Conservation (phyloP, 148 eudicot genomes). For the Cornus kousa region DNA sequence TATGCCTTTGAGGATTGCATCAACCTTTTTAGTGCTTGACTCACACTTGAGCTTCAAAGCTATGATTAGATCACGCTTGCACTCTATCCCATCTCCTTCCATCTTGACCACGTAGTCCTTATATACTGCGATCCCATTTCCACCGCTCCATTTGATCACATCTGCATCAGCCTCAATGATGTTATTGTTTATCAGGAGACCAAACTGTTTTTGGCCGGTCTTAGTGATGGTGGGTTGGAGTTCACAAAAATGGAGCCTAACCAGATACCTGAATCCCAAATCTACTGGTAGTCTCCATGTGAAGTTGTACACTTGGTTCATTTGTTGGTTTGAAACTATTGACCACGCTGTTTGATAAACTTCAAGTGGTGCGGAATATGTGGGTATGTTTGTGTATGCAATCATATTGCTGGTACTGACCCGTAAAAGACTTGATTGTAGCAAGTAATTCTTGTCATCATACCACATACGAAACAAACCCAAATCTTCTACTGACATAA, state of each 20-base stretch:
- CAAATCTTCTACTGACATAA: constrained; percentile 4
- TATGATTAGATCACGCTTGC: constrained; percentile 20
- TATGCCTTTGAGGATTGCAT: constrained; percentile 28
- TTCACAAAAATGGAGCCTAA: constrained; percentile 19
- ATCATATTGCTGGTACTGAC: too few relatives aligned
- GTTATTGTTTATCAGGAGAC: constrained; percentile 22
- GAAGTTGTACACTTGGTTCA: too few relatives aligned
- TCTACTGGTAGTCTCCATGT: too few relatives aligned
- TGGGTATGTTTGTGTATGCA: too few relatives aligned
- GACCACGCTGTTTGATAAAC: constrained; percentile 32
- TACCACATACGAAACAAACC: constrained; percentile 31
- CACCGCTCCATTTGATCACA: not conserved
- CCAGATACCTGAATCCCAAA: too few relatives aligned
- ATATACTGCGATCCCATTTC: constrained; percentile 4
- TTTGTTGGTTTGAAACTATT: not conserved
- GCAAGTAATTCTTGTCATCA: constrained; percentile 9
- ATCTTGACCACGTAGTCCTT: constrained; percentile 29
- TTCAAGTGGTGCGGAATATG: constrained; percentile 28
- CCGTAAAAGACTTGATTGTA: too few relatives aligned
- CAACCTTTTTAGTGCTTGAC: not conserved
- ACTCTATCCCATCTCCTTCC: constrained; percentile 13
- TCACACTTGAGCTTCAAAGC: not conserved
- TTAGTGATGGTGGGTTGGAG: constrained; percentile 5
- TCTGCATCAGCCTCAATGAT: constrained; percentile 9
- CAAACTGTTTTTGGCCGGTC: constrained; percentile 5